Evolutionary conservation across 202 grass and related monocot genomes (phyloP), one percentile per base, ranked within the genome.

Genomic region (Bolboschoenoplectus hybrid): DNA sequence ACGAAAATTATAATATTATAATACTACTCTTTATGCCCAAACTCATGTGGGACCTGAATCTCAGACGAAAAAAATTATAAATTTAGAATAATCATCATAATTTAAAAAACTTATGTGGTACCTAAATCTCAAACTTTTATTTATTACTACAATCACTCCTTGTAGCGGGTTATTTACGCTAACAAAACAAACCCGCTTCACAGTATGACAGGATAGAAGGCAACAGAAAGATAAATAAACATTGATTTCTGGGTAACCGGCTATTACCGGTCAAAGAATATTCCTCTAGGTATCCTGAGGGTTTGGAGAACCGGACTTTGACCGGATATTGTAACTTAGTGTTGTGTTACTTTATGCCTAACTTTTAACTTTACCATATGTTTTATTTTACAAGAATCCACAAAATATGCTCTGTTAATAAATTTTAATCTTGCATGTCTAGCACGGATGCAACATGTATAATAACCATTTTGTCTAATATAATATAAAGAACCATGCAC

Each of bases 261-360:
- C 75, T 58, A 40, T 3, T n/a, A 11, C 4, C 75, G 50, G 75
- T 80, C 51, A 7, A 8, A 38, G 50, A 9, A 79, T 43, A 60
- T 80, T 65, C 7, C 79, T 26, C 39, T 19, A 65, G 80, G 80
- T 32, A 62, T 49, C 58, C 80, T 5, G 58, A 44, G 52, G 44
- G 9, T 81, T 81, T 81, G 79, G 57, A 61, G 56, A 61, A 40
- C 45, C 4, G 10, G 10, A 1, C 11, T 16, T 75, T 39, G 10
- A 64, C 57, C 11, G 1, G 34, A 51, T 6, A 49, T 44, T 26
- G 6, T 20, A 76, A 76, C 14, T 44, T 26, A 26, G 26, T 26
- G 26, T 26, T 26, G 26, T 26, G 26, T 26, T 26, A 26, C 26
- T 26, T 26, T 26, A 26, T 26, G 26, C 26, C 26, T 26, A 44